phyloP scores from a whole-genome alignment of 176 grass and related monocot species.

The Phragmites australis region DNA sequence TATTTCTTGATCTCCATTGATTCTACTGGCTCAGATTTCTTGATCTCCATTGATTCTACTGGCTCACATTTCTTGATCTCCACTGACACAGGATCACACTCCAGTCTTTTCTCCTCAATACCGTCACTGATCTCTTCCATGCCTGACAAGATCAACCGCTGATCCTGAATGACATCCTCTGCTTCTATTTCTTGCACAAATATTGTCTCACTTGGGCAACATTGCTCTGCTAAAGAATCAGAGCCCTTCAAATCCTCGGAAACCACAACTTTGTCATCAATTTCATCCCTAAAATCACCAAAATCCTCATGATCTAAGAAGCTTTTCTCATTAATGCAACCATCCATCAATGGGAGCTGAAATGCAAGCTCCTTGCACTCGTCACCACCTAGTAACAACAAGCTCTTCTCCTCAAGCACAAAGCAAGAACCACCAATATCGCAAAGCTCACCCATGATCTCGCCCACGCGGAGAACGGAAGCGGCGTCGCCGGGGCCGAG shows the following conservation, averaged over 20 bases:
- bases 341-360: neutral
- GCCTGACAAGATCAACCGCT: neutral
- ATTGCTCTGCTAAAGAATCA: neutral
- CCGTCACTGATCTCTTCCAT: neutral
- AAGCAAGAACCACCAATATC: slow-evolving; percentile 27
- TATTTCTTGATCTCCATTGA: neutral
- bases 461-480: slow-evolving; percentile 31
- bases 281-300: slow-evolving; percentile 17
- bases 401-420: neutral
- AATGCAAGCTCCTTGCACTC: neutral
- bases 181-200: slow-evolving; percentile 13
- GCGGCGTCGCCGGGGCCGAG: slow-evolving; percentile 38
- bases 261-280: slow-evolving; percentile 47
- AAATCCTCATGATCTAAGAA: neutral
- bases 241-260: slow-evolving; percentile 34
- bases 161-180: slow-evolving; percentile 13
- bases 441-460: slow-evolving; percentile 54
- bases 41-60: neutral
- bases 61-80: slow-evolving; percentile 37
- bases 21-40: neutral
- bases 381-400: neutral
- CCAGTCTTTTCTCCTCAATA: slow-evolving; percentile 41
- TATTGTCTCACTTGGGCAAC: neutral
- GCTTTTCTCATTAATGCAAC: neutral
- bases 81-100: slow-evolving; percentile 36